Base-by-base conservation (phyloP, 805 yeast species). In the Dipodascus albidus region DNA sequence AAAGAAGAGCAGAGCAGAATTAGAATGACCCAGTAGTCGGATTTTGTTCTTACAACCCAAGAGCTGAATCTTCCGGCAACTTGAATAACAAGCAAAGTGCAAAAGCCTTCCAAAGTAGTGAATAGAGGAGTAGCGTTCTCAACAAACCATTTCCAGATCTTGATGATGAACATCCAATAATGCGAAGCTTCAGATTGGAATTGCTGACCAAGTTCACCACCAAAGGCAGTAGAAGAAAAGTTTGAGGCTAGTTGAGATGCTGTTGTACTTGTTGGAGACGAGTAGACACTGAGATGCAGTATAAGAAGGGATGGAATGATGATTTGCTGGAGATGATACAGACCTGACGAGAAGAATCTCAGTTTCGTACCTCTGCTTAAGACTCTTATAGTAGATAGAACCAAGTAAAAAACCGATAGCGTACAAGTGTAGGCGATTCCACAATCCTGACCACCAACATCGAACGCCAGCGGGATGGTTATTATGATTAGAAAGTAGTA, bases 401-500 rank as follows among this genome's bases (percentile, higher is more conserved):
- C 65, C 56, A 87, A 82, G 67, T 89, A 90, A 52, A 85, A 68
- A 47, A 78, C 71, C 53, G 87, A 78, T 50, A 91, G 74, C 3
- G 96, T 82, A 31, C 82, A 76, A 0, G 91, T 81, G 66, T 82
- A 93, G 19, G 95, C 81, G 55, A 93, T 71, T 0, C 99, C 99
- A 68, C 98, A 91, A 53, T 80, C 76, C 19, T 83, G 76, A 1
- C 98, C 97, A 8, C 98, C 98, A 41, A 88, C 84, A 63, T 91
- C 96, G 68, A 93, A 93, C 22, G 97, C 85, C 57, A 93, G 76
- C 2, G 98, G 98, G 3, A 93, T 85, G 1, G 96, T 85, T 27
- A 90, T 73, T 24, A 89, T 77, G 11, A 87, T 81, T 51, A 87
- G 77, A 3, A 78, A 66, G 52, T 88, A 71, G 62, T 89, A 88